A percentile compares a stretch with the other conserved stretches of the same genome.
phyloP scores from a whole-genome alignment of 441 rosid genomes.

The Jatropha podagrica region DNA sequence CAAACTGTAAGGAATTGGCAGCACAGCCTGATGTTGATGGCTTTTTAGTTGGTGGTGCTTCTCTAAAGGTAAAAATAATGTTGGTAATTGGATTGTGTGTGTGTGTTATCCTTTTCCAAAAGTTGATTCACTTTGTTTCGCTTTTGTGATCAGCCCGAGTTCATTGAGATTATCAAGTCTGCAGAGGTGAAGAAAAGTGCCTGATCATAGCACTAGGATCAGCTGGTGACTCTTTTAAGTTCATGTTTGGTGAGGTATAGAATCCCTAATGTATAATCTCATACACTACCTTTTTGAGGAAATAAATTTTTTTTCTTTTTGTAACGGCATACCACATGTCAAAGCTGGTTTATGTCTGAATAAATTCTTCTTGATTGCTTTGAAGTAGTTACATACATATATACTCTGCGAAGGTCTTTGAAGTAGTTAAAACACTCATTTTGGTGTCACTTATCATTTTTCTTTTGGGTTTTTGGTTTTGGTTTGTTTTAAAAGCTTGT shows the following conservation, averaged over 20 bases:
- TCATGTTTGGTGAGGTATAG: conserved; percentile 16
- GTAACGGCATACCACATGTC: conserved; percentile 6
- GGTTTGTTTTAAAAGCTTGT: no score
- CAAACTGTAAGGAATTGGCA: conserved; percentile 63
- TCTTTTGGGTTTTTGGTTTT: no score
- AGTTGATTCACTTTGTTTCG: background rate
- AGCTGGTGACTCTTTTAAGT: background rate
- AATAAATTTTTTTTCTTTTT: conserved; percentile 22
- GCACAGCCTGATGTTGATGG: conserved; percentile 67
- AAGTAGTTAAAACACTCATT: background rate
- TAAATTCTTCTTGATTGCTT: background rate
- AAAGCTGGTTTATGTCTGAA: background rate
- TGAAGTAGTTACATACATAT: background rate
- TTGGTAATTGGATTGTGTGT: background rate
- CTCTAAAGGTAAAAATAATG: conserved; percentile 46
- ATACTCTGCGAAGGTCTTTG: background rate
- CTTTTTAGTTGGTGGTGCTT: conserved; percentile 78
- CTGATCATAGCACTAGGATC: conserved; percentile 18
- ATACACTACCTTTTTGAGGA: conserved; percentile 2
- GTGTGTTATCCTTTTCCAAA: background rate
- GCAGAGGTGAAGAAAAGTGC: conserved; percentile 49
- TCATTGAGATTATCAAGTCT: conserved; percentile 58
- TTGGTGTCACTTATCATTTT: no score
- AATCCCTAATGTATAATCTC: conserved; percentile 3
- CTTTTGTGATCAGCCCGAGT: conserved; percentile 46